phyloP scores from a whole-genome alignment of 345 rosid species.

The Abelmoschus esculentus region DNA sequence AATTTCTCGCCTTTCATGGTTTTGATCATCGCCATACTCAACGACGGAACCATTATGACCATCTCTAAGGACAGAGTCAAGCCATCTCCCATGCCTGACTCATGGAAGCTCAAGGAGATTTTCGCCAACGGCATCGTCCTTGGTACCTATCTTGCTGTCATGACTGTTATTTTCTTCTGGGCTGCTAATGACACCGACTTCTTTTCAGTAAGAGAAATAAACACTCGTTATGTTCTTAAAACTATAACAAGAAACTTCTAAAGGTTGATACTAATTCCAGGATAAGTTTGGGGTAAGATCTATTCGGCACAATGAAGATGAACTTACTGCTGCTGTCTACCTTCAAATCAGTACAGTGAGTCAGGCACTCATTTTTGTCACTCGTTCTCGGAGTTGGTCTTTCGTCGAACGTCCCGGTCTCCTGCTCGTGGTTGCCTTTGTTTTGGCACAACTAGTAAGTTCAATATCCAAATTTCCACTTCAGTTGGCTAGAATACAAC shows the following conservation, averaged over 20 bases:
- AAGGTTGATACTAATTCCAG: neutral
- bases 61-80: slow-evolving; percentile 66
- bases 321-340: neutral
- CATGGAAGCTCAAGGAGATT: slow-evolving; percentile 61
- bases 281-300: neutral
- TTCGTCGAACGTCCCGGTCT: neutral
- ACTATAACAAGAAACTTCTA: neutral
- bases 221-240: too few relatives aligned
- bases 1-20: slow-evolving; percentile 98
- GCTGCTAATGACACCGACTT: slow-evolving; percentile 45
- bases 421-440: neutral
- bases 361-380: neutral
- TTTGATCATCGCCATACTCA: slow-evolving; percentile 65
- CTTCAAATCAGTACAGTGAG: slow-evolving; percentile 29
- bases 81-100: slow-evolving; percentile 59
- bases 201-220: slow-evolving; percentile 31
- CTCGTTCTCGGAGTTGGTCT: slow-evolving; percentile 3
- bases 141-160: slow-evolving; percentile 45
- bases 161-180: slow-evolving; percentile 53
- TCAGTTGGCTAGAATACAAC: too few relatives aligned
- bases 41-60: slow-evolving; percentile 80
- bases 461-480: too few relatives aligned
- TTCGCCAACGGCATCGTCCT: slow-evolving; percentile 50
- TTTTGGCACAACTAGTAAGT: neutral
- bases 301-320: neutral